Evolutionary conservation across 2,329 filamentous ascomycete genomes (phyloP).

Genomic region (Penicillium sp.): DNA sequence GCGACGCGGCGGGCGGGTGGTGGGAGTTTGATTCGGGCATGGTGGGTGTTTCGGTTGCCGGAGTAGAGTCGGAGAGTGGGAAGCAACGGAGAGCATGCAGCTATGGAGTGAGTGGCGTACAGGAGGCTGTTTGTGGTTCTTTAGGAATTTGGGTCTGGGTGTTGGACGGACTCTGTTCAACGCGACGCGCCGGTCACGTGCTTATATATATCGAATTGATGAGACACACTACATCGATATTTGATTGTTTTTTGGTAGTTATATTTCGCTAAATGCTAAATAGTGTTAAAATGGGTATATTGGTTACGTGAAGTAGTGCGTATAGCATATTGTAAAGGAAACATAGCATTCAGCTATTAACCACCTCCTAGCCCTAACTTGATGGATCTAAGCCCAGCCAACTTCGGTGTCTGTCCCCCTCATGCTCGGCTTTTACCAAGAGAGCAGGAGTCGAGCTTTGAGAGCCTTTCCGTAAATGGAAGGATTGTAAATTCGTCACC

Average conservation of each 20-base stretch:
- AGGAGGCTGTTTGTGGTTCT: conserved; percentile 4
- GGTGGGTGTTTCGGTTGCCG: conserved; percentile 1
- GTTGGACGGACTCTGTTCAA: conserved; percentile 2
- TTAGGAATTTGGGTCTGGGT: conserved; percentile 9
- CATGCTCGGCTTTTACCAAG: not conserved
- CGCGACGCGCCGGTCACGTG: conserved; percentile 23
- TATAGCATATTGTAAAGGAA: not conserved
- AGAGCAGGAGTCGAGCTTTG: not conserved
- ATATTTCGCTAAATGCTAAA: not conserved
- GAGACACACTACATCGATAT: not conserved
- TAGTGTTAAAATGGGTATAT: not conserved
- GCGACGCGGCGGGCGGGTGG: conserved; percentile 26
- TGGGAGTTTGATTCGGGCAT: conserved; percentile 20
- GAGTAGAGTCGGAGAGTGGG: not conserved
- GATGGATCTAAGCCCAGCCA: conserved; percentile 2
- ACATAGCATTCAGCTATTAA: not conserved
- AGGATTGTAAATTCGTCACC: not conserved
- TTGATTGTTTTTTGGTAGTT: not conserved
- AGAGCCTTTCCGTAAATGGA: not conserved
- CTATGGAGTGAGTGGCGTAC: not conserved
- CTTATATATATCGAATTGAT: conserved; percentile 12
- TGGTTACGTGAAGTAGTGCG: not conserved
- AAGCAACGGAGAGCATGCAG: not conserved
- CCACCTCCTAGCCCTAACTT: not conserved
- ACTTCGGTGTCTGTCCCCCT: not conserved